A percentile compares a stretch with the other conserved stretches of the same genome.
Evolutionary conservation across 805 yeast species (phyloP).

Genomic region (Maudiozyma pseudohumilis): DNA sequence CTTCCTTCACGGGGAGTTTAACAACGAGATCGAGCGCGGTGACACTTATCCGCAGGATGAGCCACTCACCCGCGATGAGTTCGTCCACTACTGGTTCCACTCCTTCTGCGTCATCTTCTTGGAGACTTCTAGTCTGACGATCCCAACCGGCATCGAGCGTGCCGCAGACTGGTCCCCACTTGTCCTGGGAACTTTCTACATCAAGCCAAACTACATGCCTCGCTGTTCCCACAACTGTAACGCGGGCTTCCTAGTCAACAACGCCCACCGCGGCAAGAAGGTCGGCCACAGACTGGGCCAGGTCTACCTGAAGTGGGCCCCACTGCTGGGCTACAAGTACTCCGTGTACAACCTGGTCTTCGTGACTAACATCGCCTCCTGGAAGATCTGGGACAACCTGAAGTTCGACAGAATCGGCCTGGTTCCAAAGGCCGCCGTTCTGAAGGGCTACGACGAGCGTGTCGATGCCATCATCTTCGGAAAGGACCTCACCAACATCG

Average conservation of each 20-base stretch:
- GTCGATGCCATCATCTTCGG: constrained; percentile 79
- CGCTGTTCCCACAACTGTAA: constrained; percentile 82
- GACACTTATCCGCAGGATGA: constrained; percentile 59
- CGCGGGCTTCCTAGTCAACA: constrained; percentile 72
- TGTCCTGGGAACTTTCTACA: constrained; percentile 64
- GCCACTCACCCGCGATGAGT: constrained; percentile 37
- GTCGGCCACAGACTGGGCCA: constrained; percentile 64
- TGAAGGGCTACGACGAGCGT: constrained; percentile 52
- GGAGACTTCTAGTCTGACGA: constrained; percentile 29
- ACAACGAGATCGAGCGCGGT: constrained; percentile 61
- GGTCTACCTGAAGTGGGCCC: constrained; percentile 62
- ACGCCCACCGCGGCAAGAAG: constrained; percentile 49
- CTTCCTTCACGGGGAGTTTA: constrained; percentile 43
- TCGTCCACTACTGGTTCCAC: constrained; percentile 55
- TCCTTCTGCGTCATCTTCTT: constrained; percentile 58
- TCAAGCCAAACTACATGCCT: constrained; percentile 81
- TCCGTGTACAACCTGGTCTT: constrained; percentile 85
- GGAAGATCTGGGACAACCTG: constrained; percentile 69
- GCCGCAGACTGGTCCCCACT: constrained; percentile 35
- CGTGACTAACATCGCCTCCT: constrained; percentile 67
- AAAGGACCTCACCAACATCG: constrained; percentile 37
- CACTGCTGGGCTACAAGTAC: constrained; percentile 65
- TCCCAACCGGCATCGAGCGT: constrained; percentile 8
- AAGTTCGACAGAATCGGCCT: constrained; percentile 76
- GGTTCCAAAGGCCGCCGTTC: constrained; percentile 60